A percentile compares a stretch with the other conserved stretches of the same genome.
phyloP scores from a whole-genome alignment of 2,329 filamentous ascomycete species.

The Exophiala aquamarina region DNA sequence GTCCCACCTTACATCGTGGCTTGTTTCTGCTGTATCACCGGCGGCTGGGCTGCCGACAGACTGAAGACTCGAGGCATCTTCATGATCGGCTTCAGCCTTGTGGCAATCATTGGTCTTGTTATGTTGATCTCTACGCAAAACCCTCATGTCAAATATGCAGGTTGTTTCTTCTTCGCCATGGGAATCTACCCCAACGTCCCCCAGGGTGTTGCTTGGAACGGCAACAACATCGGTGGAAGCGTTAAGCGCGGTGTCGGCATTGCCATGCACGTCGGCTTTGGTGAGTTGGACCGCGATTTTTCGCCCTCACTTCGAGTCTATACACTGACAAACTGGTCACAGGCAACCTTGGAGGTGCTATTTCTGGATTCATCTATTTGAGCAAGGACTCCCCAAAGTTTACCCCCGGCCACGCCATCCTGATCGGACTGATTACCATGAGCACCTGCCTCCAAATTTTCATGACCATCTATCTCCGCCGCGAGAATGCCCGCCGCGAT shows the following conservation, averaged over 20 bases:
- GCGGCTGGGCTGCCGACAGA: constrained; percentile 63
- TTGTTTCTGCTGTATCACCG: constrained; percentile 53
- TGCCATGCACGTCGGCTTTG: constrained; percentile 88
- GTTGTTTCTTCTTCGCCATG: constrained; percentile 77
- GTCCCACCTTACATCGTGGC: constrained; percentile 65
- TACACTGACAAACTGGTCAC: neutral
- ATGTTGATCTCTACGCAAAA: constrained; percentile 67
- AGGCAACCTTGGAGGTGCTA: constrained; percentile 21
- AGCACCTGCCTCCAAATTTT: constrained; percentile 63
- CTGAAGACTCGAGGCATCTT: constrained; percentile 59
- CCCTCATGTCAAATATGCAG: constrained; percentile 74
- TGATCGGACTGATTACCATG: constrained; percentile 69
- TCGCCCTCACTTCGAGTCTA: constrained; percentile 41
- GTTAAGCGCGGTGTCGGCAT: constrained; percentile 90
- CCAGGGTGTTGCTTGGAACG: constrained; percentile 84
- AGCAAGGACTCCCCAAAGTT: constrained; percentile 59
- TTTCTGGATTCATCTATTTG: constrained; percentile 67
- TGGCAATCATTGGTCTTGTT: constrained; percentile 74
- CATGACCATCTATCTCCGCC: constrained; percentile 25
- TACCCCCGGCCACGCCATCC: constrained; percentile 63
- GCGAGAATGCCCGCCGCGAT: constrained; percentile 23
- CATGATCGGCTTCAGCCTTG: constrained; percentile 69
- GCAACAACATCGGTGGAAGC: constrained; percentile 83
- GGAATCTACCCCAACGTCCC: constrained; percentile 87
- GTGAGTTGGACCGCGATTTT: constrained; percentile 80